These are phyloP conservation scores for Plectosphaerella cucumerina DNA, from an alignment of 2,329 filamentous ascomycete genomes.

Conservation along the genomic window DNA sequence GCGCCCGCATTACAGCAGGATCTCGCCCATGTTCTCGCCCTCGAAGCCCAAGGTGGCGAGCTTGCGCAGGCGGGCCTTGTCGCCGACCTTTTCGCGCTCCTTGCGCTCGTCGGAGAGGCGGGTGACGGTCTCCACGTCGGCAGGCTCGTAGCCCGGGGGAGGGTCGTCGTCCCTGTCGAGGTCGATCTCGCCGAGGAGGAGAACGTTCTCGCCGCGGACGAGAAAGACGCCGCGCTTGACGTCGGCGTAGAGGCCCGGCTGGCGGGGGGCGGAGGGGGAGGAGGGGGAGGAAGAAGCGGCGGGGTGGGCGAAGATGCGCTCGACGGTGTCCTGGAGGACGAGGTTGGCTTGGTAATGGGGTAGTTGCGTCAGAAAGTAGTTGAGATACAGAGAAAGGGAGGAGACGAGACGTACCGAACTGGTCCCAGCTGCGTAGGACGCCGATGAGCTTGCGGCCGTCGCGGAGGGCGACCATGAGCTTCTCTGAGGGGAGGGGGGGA, in stretches of 20 bases:
- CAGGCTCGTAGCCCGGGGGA: constrained; percentile 62
- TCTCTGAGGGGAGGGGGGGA: constrained; percentile 62
- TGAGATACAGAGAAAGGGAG: neutral
- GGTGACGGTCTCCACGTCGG: constrained; percentile 65
- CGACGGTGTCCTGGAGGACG: constrained; percentile 87
- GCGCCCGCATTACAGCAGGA: constrained; percentile 51
- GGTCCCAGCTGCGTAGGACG: constrained; percentile 92
- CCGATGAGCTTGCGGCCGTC: constrained; percentile 94
- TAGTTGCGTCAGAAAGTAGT: too few species aligned
- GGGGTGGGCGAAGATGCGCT: constrained; percentile 70
- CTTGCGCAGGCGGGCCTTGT: constrained; percentile 69
- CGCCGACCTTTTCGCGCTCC: constrained; percentile 61
- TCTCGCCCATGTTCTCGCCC: constrained; percentile 75
- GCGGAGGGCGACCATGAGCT: constrained; percentile 84
- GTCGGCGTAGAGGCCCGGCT: constrained; percentile 69
- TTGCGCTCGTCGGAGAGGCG: constrained; percentile 70
- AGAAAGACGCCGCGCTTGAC: constrained; percentile 83
- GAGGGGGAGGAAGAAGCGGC: constrained; percentile 29
- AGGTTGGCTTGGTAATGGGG: constrained; percentile 68
- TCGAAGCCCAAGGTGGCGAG: constrained; percentile 80
- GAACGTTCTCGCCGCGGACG: constrained; percentile 94
- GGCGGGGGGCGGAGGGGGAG: constrained; percentile 22
- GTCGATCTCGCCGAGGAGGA: constrained; percentile 92
- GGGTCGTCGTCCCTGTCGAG: constrained; percentile 92
- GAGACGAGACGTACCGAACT: constrained; percentile 68